phyloP scores from a whole-genome alignment of 192 early-diverging fungal species.

The Tieghemiomyces parasiticus region DNA sequence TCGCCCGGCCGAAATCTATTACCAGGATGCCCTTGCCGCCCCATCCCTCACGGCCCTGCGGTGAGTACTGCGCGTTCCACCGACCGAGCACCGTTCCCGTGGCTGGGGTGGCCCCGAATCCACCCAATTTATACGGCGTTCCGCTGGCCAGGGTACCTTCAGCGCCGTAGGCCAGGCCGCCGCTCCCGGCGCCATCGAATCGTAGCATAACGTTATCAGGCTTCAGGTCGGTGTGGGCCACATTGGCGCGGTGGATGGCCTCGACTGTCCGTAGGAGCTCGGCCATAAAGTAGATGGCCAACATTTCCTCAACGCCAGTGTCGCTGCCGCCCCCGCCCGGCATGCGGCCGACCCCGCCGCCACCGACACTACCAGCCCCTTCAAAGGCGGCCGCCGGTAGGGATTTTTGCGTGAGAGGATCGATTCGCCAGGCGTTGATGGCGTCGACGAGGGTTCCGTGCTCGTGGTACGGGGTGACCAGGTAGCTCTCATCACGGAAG shows the following conservation, averaged over 20 bases:
- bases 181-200: background rate
- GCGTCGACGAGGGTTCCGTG: slow-evolving; percentile 7
- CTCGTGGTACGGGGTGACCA: slow-evolving; percentile 10
- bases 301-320: slow-evolving; percentile 9
- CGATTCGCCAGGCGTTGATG: slow-evolving; percentile 6
- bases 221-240: slow-evolving; percentile 10
- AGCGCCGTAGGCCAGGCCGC: background rate
- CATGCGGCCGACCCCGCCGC: too few species aligned
- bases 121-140: background rate
- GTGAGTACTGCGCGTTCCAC: slow-evolving; percentile 8
- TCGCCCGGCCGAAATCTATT: slow-evolving; percentile 11
- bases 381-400: background rate
- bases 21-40: slow-evolving; percentile 4
- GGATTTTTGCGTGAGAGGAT: background rate
- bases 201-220: slow-evolving; percentile 8
- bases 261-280: slow-evolving; percentile 7
- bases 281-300: slow-evolving; percentile 7
- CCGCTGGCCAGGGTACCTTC: too few species aligned
- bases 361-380: background rate
- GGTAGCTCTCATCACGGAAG: slow-evolving; percentile 9
- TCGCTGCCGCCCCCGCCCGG: background rate
- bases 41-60: slow-evolving; percentile 4
- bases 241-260: background rate
- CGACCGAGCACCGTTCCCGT: background rate
- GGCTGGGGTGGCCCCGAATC: background rate